A percentile compares a stretch with the other conserved stretches of the same genome.
Evolutionary conservation across 176 grass and related monocot genomes (phyloP).

Genomic region (Carex littledalei): DNA sequence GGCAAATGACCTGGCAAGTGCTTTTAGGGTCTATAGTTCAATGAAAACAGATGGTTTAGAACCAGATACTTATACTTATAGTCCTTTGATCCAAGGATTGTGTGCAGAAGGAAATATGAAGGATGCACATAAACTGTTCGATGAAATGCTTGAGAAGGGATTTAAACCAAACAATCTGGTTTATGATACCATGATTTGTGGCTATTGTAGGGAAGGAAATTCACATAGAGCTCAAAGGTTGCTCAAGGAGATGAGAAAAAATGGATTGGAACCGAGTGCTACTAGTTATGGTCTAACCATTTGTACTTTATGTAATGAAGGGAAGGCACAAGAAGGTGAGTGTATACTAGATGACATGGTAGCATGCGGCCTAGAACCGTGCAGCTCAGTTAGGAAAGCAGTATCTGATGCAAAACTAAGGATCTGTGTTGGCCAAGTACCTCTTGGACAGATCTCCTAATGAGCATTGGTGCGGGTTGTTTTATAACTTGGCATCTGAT

Average conservation of each 20-base stretch:
- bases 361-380: slow-evolving; percentile 32
- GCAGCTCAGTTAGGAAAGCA: slow-evolving; percentile 28
- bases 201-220: slow-evolving; percentile 61
- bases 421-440: neutral
- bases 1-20: slow-evolving; percentile 45
- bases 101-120: slow-evolving; percentile 62
- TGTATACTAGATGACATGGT: slow-evolving; percentile 45
- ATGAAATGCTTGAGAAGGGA: slow-evolving; percentile 44
- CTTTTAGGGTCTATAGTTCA: slow-evolving; percentile 42
- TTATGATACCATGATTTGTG: slow-evolving; percentile 71
- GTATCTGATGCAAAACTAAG: slow-evolving; percentile 46
- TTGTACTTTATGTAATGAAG: slow-evolving; percentile 55
- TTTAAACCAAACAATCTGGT: slow-evolving; percentile 38
- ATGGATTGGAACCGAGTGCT: slow-evolving; percentile 49
- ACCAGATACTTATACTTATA: slow-evolving; percentile 43
- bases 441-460: neutral
- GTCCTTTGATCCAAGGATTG: slow-evolving; percentile 43
- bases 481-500: neutral
- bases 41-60: slow-evolving; percentile 47
- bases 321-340: slow-evolving; percentile 49
- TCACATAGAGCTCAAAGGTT: slow-evolving; percentile 47
- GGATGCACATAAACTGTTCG: slow-evolving; percentile 58
- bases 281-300: slow-evolving; percentile 56
- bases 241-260: slow-evolving; percentile 42
- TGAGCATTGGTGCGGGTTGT: neutral